These are phyloP conservation scores for Panicum hallii DNA, from an alignment of 202 grass and related monocot species.

Conservation along the genomic window DNA sequence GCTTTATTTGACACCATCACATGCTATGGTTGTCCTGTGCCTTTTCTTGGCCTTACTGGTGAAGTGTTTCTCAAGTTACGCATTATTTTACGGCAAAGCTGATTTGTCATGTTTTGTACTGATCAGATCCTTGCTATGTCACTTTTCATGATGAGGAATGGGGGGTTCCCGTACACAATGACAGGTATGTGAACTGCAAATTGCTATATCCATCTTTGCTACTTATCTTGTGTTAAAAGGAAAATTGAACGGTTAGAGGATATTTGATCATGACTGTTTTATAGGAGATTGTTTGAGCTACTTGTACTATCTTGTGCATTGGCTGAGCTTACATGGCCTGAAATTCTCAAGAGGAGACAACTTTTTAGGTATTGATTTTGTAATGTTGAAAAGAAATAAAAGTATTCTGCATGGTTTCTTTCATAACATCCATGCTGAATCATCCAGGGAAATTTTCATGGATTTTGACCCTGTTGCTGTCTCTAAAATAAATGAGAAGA, in stretches of 20 bases:
- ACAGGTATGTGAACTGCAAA: slow-evolving; percentile 63
- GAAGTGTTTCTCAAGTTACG: slow-evolving; percentile 56
- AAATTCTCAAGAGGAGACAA: slow-evolving; percentile 85
- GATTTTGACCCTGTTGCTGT: slow-evolving; percentile 67
- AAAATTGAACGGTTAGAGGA: slow-evolving; percentile 5
- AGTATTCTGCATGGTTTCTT: slow-evolving; percentile 29
- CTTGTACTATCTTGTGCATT: slow-evolving; percentile 84
- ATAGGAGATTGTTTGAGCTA: slow-evolving; percentile 92
- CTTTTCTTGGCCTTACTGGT: slow-evolving; percentile 43
- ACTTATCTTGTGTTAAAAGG: slow-evolving; percentile 23
- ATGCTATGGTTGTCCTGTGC: slow-evolving; percentile 46
- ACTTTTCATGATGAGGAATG: slow-evolving; percentile 98
- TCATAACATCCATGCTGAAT: slow-evolving; percentile 16
- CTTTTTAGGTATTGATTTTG: slow-evolving; percentile 71
- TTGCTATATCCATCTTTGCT: background rate
- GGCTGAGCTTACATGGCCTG: slow-evolving; percentile 91
- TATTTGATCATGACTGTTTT: slow-evolving; percentile 34
- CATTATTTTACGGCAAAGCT: slow-evolving; percentile 47
- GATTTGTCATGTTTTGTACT: slow-evolving; percentile 25
- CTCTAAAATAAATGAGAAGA: slow-evolving; percentile 90
- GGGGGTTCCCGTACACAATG: slow-evolving; percentile 86
- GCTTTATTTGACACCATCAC: slow-evolving; percentile 50
- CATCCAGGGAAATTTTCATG: slow-evolving; percentile 80
- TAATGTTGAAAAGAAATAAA: slow-evolving; percentile 2
- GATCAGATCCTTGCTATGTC: slow-evolving; percentile 77